Base-by-base conservation (phyloP, 106 monocot species). In the Dioscorea dumetorum region DNA sequence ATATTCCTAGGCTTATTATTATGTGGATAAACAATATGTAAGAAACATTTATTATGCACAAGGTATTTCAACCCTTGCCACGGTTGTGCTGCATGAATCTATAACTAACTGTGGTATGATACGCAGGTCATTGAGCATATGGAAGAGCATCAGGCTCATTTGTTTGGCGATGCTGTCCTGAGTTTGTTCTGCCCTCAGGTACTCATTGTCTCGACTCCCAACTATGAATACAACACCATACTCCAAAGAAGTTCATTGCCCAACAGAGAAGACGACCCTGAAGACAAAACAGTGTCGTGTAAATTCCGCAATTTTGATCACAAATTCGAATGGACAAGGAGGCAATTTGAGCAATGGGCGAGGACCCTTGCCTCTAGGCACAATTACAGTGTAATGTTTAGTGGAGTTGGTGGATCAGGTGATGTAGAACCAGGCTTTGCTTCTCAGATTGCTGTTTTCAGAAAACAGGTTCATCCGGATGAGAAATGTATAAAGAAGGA, bases 301-400 rank as follows among this genome's bases (percentile, higher is more conserved):
- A 87, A 67, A 54, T 99, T 99, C 60, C 82, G 99, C 1, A 92
- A 92, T 71, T 77, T 77, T 61, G 99, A 99, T 67, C 99, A 99
- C 89, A 99, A 99, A 66, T 99, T 99, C 22, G 99, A 99, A 64
- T 99, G 99, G 99, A 93, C 99, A 12, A 84, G 99, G 65, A 41
- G 57, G 21, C 99, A 99, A 68, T 99, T 99, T 74, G 71, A 90
- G 72, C 67, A 58, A 11, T 99, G 99, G 99, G 92, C 99, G 21
- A 79, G 48, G 41, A 53, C 71, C 52, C 90, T 99, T 31, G 82
- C 92, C 12, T 58, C 28, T 0, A 90, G 63, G 56, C 85, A 93
- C 62, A 48, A 69, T 57, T 99, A 99, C 62, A 60, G 56, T 49
- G 93, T 99, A 48, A 82, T 87, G 63, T 93, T 99, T 48, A 83